Percentiles rank a stretch among this genome's conserved stretches.
These are phyloP conservation scores for Colletotrichum sp. DNA, from an alignment of 2,329 filamentous ascomycete species.

Conservation along the genomic window DNA sequence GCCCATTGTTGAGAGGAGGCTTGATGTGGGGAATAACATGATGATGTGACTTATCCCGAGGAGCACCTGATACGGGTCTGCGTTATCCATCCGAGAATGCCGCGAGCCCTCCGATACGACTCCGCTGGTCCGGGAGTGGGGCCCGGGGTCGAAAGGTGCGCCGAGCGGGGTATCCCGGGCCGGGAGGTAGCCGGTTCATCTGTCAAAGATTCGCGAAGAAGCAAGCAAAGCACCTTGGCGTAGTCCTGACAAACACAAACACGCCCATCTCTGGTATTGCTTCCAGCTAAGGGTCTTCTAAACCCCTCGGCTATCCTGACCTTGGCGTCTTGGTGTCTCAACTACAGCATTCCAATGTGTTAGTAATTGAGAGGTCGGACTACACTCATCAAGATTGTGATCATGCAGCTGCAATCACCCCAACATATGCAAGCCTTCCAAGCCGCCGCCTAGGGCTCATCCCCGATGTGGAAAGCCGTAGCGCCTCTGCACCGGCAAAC, in stretches of 20 bases:
- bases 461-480: background rate
- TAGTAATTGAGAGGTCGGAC: background rate
- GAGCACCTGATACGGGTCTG: background rate
- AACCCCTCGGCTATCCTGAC: background rate
- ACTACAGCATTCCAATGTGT: background rate
- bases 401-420: background rate
- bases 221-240: accelerated
- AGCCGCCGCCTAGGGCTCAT: background rate
- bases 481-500: background rate
- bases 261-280: too few species aligned
- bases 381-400: background rate
- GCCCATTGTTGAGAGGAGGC: background rate
- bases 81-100: background rate
- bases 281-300: background rate
- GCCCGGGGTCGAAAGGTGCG: background rate
- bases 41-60: background rate
- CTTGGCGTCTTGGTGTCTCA: background rate
- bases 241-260: too few species aligned
- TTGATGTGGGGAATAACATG: background rate
- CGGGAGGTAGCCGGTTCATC: background rate
- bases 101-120: background rate
- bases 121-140: background rate
- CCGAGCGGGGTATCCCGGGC: background rate
- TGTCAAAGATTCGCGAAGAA: background rate
- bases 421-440: background rate